These are phyloP conservation scores for Magnaporthiopsis rhizophila DNA, from an alignment of 2,329 filamentous ascomycete genomes.

Conservation along the genomic window DNA sequence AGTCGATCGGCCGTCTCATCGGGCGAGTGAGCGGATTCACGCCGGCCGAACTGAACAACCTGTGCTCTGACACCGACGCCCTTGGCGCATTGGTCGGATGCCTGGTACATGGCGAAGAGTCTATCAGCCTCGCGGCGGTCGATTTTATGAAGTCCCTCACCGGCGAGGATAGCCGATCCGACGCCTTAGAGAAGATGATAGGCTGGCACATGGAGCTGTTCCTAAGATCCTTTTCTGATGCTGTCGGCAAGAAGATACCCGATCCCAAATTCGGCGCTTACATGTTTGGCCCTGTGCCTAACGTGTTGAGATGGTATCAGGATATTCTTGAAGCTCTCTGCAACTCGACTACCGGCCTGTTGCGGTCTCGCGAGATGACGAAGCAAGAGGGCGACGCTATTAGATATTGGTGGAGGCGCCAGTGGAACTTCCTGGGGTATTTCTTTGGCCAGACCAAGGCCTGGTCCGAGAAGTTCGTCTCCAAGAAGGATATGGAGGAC, in stretches of 20 bases:
- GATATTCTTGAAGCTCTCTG: conserved; percentile 50
- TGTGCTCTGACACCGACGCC: conserved; percentile 55
- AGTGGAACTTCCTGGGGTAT: conserved; percentile 74
- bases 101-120: conserved; percentile 72
- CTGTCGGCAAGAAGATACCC: conserved; percentile 24
- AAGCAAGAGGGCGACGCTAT: conserved; percentile 57
- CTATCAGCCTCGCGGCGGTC: conserved; percentile 71
- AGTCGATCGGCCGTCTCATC: conserved; percentile 64
- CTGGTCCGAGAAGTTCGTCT: conserved; percentile 65
- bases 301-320: conserved; percentile 47
- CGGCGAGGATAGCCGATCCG: conserved; percentile 47
- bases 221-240: conserved; percentile 35
- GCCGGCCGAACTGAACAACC: conserved; percentile 55
- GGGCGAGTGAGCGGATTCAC: conserved; percentile 73
- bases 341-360: conserved; percentile 46
- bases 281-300: conserved; percentile 41
- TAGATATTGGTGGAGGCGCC: conserved; percentile 71
- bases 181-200: conserved; percentile 40
- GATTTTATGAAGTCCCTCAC: conserved; percentile 80
- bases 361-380: conserved; percentile 48
- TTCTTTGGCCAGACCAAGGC: conserved; percentile 76
- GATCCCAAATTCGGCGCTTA: background rate
- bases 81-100: conserved; percentile 70
- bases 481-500: conserved; percentile 75
- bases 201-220: conserved; percentile 35